Base-by-base conservation (phyloP, 257 asterid genomes). In the Asclepias syriaca region DNA sequence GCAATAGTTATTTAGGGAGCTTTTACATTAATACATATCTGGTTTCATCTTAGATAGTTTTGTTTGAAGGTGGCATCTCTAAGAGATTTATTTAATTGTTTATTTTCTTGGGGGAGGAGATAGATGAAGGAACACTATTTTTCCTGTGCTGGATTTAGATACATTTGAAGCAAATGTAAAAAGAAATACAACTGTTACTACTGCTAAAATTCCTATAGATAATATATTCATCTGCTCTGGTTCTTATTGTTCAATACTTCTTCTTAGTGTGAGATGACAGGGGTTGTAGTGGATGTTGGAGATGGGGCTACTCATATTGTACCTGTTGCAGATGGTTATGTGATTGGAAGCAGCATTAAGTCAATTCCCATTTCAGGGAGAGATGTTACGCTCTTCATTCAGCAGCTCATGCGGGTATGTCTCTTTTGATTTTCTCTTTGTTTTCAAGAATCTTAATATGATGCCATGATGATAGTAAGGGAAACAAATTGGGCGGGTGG, bases 291-390 rank as follows among this genome's bases (percentile, higher is more conserved):
- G 76, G 99, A 94, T 74, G 82, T 88, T 75, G 97, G 97, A 67
- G 99, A 94, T 86, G 99, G 99, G 68, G 99, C 96, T 86, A 87
- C 97, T 51, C 99, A 94, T 75, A 88, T 91, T 65, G 99, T 94
- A 79, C 97, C 99, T 74, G 97, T 94, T 77, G 97, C 98, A 39
- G 96, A 94, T 50, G 99, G 99, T 80, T 94, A 91, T 82, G 97
- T 89, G 72, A 87, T 94, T 81, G 99, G 97, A 76, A 85, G 97
- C 84, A 94, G 99, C 92, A 91, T 94, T 70, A 91, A 93, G 78
- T 94, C 99, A 13, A 86, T 91, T 77, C 97, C 99, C 29, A 77
- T 91, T 74, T 71, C 96, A 16, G 97, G 97, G 71, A 84, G 85
- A 79, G 97, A 94, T 87, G 92, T 94, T 69, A 94, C 99, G 54